phyloP scores from a whole-genome alignment of 495 filamentous ascomycete genomes.

The Penicillium parvum region DNA sequence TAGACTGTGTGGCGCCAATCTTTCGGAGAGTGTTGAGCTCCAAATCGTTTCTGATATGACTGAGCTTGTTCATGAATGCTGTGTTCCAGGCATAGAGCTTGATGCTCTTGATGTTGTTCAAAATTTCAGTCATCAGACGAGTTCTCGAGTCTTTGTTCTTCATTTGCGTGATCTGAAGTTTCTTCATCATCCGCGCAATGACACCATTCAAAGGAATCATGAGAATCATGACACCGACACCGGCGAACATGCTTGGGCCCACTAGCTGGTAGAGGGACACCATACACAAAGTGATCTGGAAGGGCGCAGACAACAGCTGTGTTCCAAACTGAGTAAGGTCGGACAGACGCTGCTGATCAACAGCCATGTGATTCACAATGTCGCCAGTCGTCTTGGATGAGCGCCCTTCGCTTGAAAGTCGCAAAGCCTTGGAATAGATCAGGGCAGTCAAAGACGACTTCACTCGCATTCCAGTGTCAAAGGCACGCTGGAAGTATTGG shows the following conservation, averaged over 20 bases:
- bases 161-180: constrained; percentile 92
- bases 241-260: constrained; percentile 92
- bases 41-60: constrained; percentile 88
- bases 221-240: constrained; percentile 89
- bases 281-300: constrained; percentile 96
- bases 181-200: constrained; percentile 92
- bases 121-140: constrained; percentile 90
- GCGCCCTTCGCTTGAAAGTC: constrained; percentile 87
- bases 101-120: constrained; percentile 99
- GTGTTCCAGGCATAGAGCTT: constrained; percentile 97
- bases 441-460: constrained; percentile 83
- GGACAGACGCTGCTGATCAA: constrained; percentile 90
- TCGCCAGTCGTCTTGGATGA: constrained; percentile 91
- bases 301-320: constrained; percentile 92
- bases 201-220: constrained; percentile 97
- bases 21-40: constrained; percentile 94
- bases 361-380: constrained; percentile 98
- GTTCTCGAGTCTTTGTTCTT: constrained; percentile 97
- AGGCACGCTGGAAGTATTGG: constrained; percentile 94
- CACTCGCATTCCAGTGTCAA: constrained; percentile 94
- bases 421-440: constrained; percentile 88
- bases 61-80: constrained; percentile 96
- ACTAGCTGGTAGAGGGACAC: constrained; percentile 89
- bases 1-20: constrained; percentile 87
- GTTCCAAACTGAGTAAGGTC: constrained; percentile 94